Evolutionary conservation across 2,329 filamentous ascomycete genomes (phyloP).

Genomic region (Phaeosphaeria sp.): DNA sequence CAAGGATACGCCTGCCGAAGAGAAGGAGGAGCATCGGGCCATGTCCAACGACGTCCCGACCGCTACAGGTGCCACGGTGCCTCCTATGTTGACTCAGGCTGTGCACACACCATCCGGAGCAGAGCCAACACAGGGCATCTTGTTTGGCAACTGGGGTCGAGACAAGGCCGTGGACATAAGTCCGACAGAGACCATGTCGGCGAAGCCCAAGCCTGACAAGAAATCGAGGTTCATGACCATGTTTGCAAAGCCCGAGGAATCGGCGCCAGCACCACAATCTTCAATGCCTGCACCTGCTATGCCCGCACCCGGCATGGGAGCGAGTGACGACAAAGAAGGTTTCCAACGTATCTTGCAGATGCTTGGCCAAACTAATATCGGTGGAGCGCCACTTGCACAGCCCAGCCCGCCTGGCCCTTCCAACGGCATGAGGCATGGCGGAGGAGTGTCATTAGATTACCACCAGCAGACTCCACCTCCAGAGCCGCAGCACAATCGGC

Average conservation of each 20-base stretch:
- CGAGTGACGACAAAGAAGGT: constrained; percentile 78
- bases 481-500: constrained; percentile 32
- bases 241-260: constrained; percentile 53
- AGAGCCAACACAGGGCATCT: constrained; percentile 75
- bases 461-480: constrained; percentile 39
- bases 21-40: constrained; percentile 52
- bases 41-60: constrained; percentile 23
- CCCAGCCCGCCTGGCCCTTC: constrained; percentile 27
- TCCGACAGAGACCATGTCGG: constrained; percentile 28
- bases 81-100: constrained; percentile 50
- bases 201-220: constrained; percentile 65
- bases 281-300: constrained; percentile 22
- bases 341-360: constrained; percentile 85
- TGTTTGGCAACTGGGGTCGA: constrained; percentile 70
- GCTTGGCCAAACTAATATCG: constrained; percentile 63
- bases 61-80: constrained; percentile 23
- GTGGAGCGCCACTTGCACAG: constrained; percentile 20
- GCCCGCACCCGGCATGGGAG: constrained; percentile 43
- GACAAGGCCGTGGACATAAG: constrained; percentile 53
- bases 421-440: constrained; percentile 39
- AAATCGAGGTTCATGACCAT: constrained; percentile 88
- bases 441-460: constrained; percentile 40
- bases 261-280: constrained; percentile 20
- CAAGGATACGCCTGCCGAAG: constrained; percentile 56
- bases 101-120: constrained; percentile 65